Conservation (phyloP, 495 filamentous ascomycete genomes). For the Hypoxylon lenormandii region DNA sequence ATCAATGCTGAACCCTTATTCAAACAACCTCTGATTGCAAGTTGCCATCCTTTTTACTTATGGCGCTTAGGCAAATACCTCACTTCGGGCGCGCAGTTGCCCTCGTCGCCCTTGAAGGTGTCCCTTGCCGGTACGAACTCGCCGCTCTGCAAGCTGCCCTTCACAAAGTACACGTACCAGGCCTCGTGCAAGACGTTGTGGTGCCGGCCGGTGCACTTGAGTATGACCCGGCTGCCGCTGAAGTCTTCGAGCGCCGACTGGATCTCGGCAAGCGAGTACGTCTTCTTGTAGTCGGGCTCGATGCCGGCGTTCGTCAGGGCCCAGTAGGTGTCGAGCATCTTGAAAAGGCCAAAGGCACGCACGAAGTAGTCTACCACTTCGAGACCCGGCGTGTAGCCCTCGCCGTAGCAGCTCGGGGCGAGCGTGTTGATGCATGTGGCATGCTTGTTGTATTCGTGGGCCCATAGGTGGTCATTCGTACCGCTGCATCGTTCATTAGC, state of each 20-base stretch:
- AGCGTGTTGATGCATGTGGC: conserved; percentile 80
- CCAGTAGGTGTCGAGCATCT: conserved; percentile 65
- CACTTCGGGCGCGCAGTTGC: conserved; percentile 54
- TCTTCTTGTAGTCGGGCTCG: conserved; percentile 67
- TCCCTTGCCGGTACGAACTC: conserved; percentile 71
- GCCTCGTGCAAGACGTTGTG: conserved; percentile 74
- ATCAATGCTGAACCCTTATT: conserved; percentile 10
- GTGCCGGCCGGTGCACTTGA: conserved; percentile 70
- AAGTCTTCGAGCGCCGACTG: conserved; percentile 70
- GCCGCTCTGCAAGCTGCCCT: conserved; percentile 79
- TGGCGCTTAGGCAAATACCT: conserved; percentile 56
- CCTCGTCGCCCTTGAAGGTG: conserved; percentile 51
- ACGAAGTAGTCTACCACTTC: conserved; percentile 75
- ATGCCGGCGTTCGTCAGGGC: conserved; percentile 73
- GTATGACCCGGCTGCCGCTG: conserved; percentile 74
- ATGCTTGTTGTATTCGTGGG: conserved; percentile 91
- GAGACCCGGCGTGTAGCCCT: conserved; percentile 66
- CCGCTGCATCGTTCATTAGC: conserved; percentile 52
- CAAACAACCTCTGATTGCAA: conserved; percentile 1
- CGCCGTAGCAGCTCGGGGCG: conserved; percentile 75
- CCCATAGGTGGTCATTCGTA: conserved; percentile 77
- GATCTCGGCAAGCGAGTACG: conserved; percentile 74
- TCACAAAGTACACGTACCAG: conserved; percentile 87
- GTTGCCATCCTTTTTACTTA: conserved; percentile 14
- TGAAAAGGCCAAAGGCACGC: conserved; percentile 70